Evolutionary conservation across 1,139 yeast species (phyloP), one percentile per base, ranked within the genome.

Genomic region (Spencermartinsiella ligniputridi): DNA sequence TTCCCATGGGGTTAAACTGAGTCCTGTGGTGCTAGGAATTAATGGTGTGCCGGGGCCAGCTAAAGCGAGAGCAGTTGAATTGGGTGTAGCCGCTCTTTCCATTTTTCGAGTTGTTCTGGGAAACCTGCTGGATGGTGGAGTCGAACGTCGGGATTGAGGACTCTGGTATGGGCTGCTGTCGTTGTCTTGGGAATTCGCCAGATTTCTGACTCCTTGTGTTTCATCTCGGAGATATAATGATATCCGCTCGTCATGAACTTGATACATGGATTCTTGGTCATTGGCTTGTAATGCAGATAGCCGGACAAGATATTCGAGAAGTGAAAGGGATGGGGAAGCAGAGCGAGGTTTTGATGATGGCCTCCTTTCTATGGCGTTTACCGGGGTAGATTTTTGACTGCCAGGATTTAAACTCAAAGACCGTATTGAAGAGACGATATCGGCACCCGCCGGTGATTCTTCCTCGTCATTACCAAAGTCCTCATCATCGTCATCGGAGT

Each of bases 181-280:
- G n/a, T n/a, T n/a, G n/a, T n/a, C n/a, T n/a, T n/a, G n/a, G n/a
- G n/a, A n/a, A n/a, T n/a, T n/a, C 5, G 15, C 15, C 32, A 27
- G 8, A 27, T 5, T 11, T 16, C 34, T 9, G 13, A 29, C 49
- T 36, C 40, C 30, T 40, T 51, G 45, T 48, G 55, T 40, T 49
- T 81, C 87, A 54, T 85, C 89, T 40, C 76, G 74, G 25, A 86
- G 64, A 54, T 83, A 85, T 1, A 80, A 58, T 8, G 83, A 66
- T 16, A 86, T 66, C 18, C 84, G 73, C 58, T 85, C 95, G 59
- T 86, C 95, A 15, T 76, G 74, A 11, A 81, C 75, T 2, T 75
- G 67, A 18, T 79, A 61, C 6, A 84, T 64, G 0, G 81, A 68
- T 24, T 64, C 68, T 49, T 77, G 80, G 54, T 85, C 92, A 51